A percentile compares a stretch with the other conserved stretches of the same genome.
Conservation (phyloP, 441 rosid species). For the Mallotus japonicus region DNA sequence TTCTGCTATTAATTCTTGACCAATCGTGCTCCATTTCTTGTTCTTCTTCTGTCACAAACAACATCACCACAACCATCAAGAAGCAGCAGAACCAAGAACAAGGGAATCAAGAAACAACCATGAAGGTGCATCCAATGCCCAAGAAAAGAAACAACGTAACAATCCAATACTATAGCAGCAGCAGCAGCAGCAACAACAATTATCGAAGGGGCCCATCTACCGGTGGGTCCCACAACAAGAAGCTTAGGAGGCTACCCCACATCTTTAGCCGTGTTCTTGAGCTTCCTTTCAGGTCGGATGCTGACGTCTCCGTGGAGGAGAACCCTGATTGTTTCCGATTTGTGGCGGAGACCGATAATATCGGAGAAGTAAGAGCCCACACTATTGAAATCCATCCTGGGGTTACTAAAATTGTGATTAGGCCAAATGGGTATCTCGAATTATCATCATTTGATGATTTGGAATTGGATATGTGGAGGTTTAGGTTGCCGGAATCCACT, state of each 20-base stretch:
- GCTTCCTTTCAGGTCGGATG: constrained; percentile 86
- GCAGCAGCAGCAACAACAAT: neutral
- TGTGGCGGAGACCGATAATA: constrained; percentile 66
- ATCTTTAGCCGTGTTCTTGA: constrained; percentile 84
- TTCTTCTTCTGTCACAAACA: constrained; percentile 1
- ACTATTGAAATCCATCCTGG: constrained; percentile 84
- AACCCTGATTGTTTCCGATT: constrained; percentile 72
- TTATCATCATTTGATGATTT: constrained; percentile 56
- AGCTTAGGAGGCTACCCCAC: constrained; percentile 83
- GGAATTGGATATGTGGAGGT: constrained; percentile 95
- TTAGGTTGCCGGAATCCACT: constrained; percentile 81
- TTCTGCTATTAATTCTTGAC: constrained; percentile 20
- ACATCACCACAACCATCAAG: neutral
- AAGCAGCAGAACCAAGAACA: neutral
- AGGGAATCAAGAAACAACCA: constrained; percentile 24
- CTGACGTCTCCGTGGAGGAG: constrained; percentile 81
- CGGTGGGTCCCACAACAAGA: constrained; percentile 52
- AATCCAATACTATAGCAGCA: constrained; percentile 43
- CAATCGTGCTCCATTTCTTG: constrained; percentile 13
- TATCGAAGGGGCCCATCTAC: constrained; percentile 21
- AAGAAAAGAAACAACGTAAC: constrained; percentile 60
- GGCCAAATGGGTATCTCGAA: constrained; percentile 66
- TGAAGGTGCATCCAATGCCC: constrained; percentile 87
- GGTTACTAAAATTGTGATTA: constrained; percentile 72
- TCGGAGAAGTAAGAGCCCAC: constrained; percentile 74